Evolutionary conservation across 2,329 filamentous ascomycete species (phyloP).

Genomic region (Chaetomium sp.): DNA sequence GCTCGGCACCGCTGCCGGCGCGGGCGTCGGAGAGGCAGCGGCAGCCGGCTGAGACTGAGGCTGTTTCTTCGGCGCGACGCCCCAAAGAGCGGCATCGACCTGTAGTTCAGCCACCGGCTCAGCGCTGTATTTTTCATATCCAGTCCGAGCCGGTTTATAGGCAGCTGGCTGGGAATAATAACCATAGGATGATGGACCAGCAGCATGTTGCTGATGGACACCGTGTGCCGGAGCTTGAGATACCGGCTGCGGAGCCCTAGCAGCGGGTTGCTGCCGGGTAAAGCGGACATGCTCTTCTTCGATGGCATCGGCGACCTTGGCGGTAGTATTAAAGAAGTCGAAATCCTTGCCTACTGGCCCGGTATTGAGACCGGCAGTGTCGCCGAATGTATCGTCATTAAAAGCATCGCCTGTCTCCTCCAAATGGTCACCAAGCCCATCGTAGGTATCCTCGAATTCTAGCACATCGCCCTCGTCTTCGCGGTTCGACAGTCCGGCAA

Average conservation of each 20-base stretch:
- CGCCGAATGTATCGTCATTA: constrained; percentile 93
- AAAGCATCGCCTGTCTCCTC: constrained; percentile 91
- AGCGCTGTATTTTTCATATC: constrained; percentile 90
- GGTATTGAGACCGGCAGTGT: constrained; percentile 44
- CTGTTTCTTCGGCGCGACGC: constrained; percentile 66
- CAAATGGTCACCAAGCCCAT: constrained; percentile 87
- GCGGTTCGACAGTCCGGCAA: constrained; percentile 73
- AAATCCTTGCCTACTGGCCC: constrained; percentile 83
- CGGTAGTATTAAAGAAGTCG: constrained; percentile 93
- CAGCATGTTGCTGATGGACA: constrained; percentile 40
- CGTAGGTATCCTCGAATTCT: constrained; percentile 97
- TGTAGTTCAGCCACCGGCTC: constrained; percentile 87
- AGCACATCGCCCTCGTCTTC: constrained; percentile 61
- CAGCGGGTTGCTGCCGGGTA: constrained; percentile 68
- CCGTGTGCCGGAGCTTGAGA: constrained; percentile 34
- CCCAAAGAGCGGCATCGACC: constrained; percentile 93
- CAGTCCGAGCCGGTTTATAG: constrained; percentile 69
- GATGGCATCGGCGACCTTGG: constrained; percentile 80
- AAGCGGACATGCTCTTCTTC: constrained; percentile 89
- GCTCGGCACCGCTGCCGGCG: constrained; percentile 42
- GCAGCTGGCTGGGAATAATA: constrained; percentile 45
- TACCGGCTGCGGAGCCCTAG: constrained; percentile 46
- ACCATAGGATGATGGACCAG: constrained; percentile 42
- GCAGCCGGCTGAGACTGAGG: constrained; percentile 41
- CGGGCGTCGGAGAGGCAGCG: constrained; percentile 40